A percentile compares a stretch with the other conserved stretches of the same genome.
Evolutionary conservation across 2,329 filamentous ascomycete species (phyloP).

Genomic region (Trichothecium roseum): DNA sequence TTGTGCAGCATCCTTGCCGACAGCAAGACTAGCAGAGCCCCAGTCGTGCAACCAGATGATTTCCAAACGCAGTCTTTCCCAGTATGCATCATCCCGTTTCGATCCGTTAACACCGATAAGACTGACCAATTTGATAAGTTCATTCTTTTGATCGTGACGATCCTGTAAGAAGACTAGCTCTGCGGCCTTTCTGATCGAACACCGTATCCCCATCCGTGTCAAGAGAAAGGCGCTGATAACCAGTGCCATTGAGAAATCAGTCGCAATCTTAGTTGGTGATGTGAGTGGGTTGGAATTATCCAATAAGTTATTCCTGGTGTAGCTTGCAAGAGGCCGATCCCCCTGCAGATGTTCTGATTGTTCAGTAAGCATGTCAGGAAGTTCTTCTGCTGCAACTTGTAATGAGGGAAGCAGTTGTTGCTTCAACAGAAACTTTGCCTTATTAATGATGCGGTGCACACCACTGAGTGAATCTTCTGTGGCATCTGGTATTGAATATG

Average conservation of each 20-base stretch:
- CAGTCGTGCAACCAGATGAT: constrained; percentile 66
- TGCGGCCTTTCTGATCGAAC: constrained; percentile 41
- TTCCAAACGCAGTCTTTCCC: constrained; percentile 50
- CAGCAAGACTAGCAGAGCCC: constrained; percentile 36
- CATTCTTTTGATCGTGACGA: constrained; percentile 50
- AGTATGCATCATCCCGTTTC: constrained; percentile 53
- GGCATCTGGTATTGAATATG: constrained; percentile 55
- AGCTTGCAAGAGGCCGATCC: constrained; percentile 14
- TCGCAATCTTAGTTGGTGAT: constrained; percentile 42
- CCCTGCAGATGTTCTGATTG: constrained; percentile 11
- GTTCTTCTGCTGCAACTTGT: constrained; percentile 32
- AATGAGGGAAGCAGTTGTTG: constrained; percentile 45
- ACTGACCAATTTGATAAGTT: constrained; percentile 50
- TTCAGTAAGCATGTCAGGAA: constrained; percentile 26
- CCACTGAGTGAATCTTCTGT: constrained; percentile 47
- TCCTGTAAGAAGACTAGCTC: constrained; percentile 57
- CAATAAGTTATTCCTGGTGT: constrained; percentile 37
- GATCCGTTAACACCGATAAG: constrained; percentile 35
- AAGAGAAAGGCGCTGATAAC: constrained; percentile 50
- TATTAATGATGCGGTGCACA: constrained; percentile 49
- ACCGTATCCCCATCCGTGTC: constrained; percentile 37
- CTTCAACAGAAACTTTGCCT: constrained; percentile 45
- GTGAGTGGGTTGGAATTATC: constrained; percentile 55
- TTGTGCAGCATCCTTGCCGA: constrained; percentile 33
- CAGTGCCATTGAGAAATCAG: constrained; percentile 51